A percentile compares a stretch with the other conserved stretches of the same genome.
Conservation (phyloP, 495 filamentous ascomycete species). For the Staphylotrichum tortipilum region DNA sequence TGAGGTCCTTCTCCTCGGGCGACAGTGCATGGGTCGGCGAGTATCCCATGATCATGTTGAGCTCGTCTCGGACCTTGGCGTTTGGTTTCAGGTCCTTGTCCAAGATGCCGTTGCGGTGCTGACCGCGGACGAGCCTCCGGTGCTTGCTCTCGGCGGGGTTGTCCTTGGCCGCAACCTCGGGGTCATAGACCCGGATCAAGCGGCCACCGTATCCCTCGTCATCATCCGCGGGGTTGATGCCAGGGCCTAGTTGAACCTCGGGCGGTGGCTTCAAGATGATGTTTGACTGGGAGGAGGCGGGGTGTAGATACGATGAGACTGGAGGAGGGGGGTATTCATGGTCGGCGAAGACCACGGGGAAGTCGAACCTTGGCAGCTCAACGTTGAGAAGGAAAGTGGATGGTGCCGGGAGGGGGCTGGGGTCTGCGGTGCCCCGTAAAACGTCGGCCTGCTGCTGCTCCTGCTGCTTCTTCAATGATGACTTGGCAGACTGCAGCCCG, state of each 20-base stretch:
- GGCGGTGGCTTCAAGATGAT: slow-evolving; percentile 66
- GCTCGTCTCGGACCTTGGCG: slow-evolving; percentile 87
- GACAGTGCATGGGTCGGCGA: slow-evolving; percentile 83
- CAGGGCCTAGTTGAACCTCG: slow-evolving; percentile 74
- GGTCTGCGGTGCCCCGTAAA: slow-evolving; percentile 23
- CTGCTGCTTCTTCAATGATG: slow-evolving; percentile 30
- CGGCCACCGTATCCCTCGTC: slow-evolving; percentile 45
- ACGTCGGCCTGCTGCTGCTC: slow-evolving; percentile 13
- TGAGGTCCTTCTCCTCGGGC: slow-evolving; percentile 83
- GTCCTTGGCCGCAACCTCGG: slow-evolving; percentile 76
- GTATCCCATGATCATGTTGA: slow-evolving; percentile 86
- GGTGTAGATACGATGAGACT: slow-evolving; percentile 59
- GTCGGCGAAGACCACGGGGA: slow-evolving; percentile 91
- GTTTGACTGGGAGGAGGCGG: slow-evolving; percentile 53
- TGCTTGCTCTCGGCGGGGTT: slow-evolving; percentile 97
- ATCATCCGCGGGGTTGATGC: slow-evolving; percentile 59
- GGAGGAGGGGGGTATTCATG: slow-evolving; percentile 82
- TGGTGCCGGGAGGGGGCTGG: slow-evolving; percentile 41
- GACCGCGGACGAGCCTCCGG: slow-evolving; percentile 75
- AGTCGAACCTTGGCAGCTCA: slow-evolving; percentile 91
- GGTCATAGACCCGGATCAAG: slow-evolving; percentile 82
- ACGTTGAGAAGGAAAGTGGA: slow-evolving; percentile 66
- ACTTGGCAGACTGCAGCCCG: slow-evolving; percentile 46
- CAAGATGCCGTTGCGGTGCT: slow-evolving; percentile 79
- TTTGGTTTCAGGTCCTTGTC: slow-evolving; percentile 94